A percentile compares a stretch with the other conserved stretches of the same genome.
phyloP scores from a whole-genome alignment of 495 filamentous ascomycete genomes.

The Penicillium riverlandense region DNA sequence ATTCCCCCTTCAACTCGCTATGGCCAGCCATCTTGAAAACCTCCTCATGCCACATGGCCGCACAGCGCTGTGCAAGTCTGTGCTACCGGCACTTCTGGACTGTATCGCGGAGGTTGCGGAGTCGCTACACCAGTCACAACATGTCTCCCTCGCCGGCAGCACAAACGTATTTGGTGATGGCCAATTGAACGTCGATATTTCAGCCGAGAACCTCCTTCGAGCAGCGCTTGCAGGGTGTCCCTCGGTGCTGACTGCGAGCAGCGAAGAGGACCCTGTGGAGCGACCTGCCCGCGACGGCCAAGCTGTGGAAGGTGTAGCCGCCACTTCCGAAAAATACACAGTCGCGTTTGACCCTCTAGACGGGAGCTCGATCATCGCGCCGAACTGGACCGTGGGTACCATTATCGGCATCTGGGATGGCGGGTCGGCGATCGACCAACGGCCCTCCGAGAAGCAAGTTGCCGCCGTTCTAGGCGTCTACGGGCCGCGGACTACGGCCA shows the following conservation, averaged over 20 bases:
- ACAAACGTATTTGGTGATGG: slow-evolving; percentile 47
- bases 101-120: slow-evolving; percentile 25
- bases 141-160: slow-evolving; percentile 34
- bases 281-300: slow-evolving; percentile 4
- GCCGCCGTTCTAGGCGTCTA: slow-evolving; percentile 43
- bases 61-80: slow-evolving; percentile 12
- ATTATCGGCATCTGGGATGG: slow-evolving; percentile 47
- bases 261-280: slow-evolving; percentile 48
- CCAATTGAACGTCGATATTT: slow-evolving; percentile 49
- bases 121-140: slow-evolving; percentile 27
- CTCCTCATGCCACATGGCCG: slow-evolving; percentile 2
- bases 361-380: slow-evolving; percentile 45
- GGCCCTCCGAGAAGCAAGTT: slow-evolving; percentile 27
- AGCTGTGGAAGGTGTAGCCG: not conserved
- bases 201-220: slow-evolving; percentile 39
- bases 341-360: slow-evolving; percentile 51
- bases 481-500: slow-evolving; percentile 43
- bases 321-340: slow-evolving; percentile 35
- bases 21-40: not conserved
- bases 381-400: slow-evolving; percentile 48
- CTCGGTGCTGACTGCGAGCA: slow-evolving; percentile 36
- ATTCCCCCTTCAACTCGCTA: no score
- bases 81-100: slow-evolving; percentile 34
- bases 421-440: slow-evolving; percentile 26
- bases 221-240: slow-evolving; percentile 30